Evolutionary conservation across 306 rosid genomes (phyloP).

Genomic region (Senna tora): DNA sequence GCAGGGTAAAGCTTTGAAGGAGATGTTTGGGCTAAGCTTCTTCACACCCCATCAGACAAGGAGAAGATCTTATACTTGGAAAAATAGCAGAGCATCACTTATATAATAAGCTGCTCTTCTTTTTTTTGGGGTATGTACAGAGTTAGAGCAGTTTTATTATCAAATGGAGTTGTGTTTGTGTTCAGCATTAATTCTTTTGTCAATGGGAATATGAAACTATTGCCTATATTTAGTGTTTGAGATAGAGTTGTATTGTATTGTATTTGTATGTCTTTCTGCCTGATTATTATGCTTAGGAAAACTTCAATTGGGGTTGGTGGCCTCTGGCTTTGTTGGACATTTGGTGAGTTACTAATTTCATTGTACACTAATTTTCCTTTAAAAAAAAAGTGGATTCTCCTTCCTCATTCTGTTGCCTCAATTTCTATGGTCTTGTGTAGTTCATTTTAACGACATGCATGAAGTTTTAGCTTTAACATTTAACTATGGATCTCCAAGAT

Average conservation of each 20-base stretch:
- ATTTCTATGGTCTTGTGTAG: neutral
- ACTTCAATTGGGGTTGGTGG: constrained; percentile 2
- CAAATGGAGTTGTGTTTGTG: constrained; percentile 19
- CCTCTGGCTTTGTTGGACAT: neutral
- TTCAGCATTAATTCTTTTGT: constrained; percentile 27
- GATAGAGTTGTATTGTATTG: neutral
- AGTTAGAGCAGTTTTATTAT: constrained; percentile 36
- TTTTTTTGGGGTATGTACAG: constrained; percentile 33
- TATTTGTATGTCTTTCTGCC: constrained; percentile 7
- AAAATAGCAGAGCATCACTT: constrained; percentile 58
- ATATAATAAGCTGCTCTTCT: constrained; percentile 21
- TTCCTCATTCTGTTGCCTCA: neutral
- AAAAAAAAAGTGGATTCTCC: neutral
- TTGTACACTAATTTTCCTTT: neutral
- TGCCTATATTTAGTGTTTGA: neutral
- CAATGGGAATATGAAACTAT: constrained; percentile 16
- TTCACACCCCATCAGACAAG: constrained; percentile 61
- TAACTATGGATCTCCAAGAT: too few relatives aligned
- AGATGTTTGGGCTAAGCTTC: constrained; percentile 95
- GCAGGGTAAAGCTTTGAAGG: constrained; percentile 80
- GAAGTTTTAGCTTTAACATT: too few relatives aligned
- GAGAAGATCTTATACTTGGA: constrained; percentile 73
- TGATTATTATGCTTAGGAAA: constrained; percentile 25
- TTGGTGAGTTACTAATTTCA: neutral
- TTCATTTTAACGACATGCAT: neutral